Evolutionary conservation across 2,329 filamentous ascomycete species (phyloP).

Genomic region (Xylaria sp.): DNA sequence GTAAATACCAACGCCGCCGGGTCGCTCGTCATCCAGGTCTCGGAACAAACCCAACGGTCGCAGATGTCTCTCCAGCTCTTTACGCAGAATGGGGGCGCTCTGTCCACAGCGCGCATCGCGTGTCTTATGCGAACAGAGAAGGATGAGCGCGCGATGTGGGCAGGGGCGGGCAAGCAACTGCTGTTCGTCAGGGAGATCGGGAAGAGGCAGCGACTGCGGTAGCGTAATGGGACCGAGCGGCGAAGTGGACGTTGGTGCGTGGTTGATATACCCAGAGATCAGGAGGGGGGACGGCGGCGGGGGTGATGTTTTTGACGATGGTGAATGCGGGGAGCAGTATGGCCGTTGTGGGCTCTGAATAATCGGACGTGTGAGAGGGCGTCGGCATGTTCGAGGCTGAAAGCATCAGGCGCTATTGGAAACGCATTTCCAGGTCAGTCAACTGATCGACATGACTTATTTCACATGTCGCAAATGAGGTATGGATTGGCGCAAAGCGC

Average conservation of each 20-base stretch:
- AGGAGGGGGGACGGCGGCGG: conserved; percentile 64
- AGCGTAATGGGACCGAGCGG: conserved; percentile 45
- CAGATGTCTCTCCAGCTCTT: conserved; percentile 84
- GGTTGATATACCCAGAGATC: conserved; percentile 64
- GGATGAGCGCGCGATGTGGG: conserved; percentile 79
- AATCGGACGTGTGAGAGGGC: conserved; percentile 58
- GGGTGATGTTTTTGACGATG: conserved; percentile 77
- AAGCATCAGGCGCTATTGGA: conserved; percentile 69
- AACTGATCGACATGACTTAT: not conserved
- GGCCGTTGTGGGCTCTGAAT: conserved; percentile 67
- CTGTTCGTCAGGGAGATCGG: conserved; percentile 22
- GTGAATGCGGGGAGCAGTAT: conserved; percentile 82
- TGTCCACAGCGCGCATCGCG: conserved; percentile 92
- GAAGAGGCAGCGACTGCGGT: conserved; percentile 31
- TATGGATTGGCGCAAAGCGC: not conserved
- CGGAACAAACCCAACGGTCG: conserved; percentile 78
- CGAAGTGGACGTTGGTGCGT: conserved; percentile 66
- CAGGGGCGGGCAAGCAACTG: conserved; percentile 52
- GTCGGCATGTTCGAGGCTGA: conserved; percentile 88
- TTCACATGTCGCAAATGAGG: not conserved
- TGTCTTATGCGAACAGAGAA: conserved; percentile 92
- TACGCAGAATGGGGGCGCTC: conserved; percentile 80
- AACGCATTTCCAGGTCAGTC: conserved; percentile 1
- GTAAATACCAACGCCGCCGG: conserved; percentile 90
- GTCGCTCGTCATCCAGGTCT: conserved; percentile 80